These are phyloP conservation scores for Pholiota adiposa DNA, from an alignment of 1,284 basidiomycete species.

Conservation along the genomic window DNA sequence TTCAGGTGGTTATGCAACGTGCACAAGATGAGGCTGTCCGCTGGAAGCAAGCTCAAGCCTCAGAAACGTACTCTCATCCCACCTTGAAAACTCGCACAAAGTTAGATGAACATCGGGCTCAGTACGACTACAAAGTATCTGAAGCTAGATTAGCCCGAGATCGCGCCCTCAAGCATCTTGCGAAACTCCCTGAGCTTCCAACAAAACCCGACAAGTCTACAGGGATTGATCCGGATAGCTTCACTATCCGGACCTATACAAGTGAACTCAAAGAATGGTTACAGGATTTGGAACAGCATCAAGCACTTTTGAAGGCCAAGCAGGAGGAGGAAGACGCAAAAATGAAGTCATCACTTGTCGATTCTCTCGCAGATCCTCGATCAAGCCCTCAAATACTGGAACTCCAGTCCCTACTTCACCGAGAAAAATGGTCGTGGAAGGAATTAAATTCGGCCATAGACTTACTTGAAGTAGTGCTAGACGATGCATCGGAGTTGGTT, in stretches of 20 bases:
- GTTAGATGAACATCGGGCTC: conserved; percentile 26
- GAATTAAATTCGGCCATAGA: conserved; percentile 19
- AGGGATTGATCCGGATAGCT: conserved; percentile 21
- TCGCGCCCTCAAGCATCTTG: conserved; percentile 26
- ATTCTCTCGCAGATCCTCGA: background rate
- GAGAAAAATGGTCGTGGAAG: conserved; percentile 23
- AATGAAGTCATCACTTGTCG: too few relatives aligned
- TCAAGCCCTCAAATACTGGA: conserved; percentile 4
- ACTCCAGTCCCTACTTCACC: conserved; percentile 9
- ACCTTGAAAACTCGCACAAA: conserved; percentile 31
- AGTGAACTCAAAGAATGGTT: conserved; percentile 38
- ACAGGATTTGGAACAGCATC: conserved; percentile 26
- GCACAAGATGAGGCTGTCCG: conserved; percentile 26
- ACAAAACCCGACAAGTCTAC: conserved; percentile 12
- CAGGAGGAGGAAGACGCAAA: conserved; percentile 12
- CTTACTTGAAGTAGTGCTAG: conserved; percentile 15
- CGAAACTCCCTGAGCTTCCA: conserved; percentile 30
- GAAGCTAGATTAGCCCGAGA: conserved; percentile 26
- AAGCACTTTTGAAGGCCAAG: conserved; percentile 19
- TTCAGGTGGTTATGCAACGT: conserved; percentile 24
- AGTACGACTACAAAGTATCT: conserved; percentile 23
- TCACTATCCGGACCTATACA: conserved; percentile 32
- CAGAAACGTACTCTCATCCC: conserved; percentile 32
- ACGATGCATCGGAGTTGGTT: conserved; percentile 15
- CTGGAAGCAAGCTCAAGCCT: conserved; percentile 35